Conservation (phyloP, 306 rosid genomes). For the Medicago ruthenica region DNA sequence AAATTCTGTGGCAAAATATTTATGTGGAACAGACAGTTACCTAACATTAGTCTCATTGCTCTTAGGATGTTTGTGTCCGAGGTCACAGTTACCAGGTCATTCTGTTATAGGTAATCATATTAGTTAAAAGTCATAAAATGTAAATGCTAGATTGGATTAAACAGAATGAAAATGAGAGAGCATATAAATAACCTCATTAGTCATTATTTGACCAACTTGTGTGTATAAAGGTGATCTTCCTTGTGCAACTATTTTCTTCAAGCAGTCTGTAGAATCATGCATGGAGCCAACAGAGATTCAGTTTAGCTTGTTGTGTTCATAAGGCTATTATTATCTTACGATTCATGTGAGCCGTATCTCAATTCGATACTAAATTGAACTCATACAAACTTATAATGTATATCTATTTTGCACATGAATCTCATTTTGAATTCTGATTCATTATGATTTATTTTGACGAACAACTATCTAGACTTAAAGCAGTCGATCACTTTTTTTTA, state of each 20-base stretch:
- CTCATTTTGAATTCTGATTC: neutral
- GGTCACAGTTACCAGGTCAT: slow-evolving; percentile 69
- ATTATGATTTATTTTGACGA: neutral
- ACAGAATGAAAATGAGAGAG: slow-evolving; percentile 15
- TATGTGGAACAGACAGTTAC: slow-evolving; percentile 42
- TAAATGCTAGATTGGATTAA: neutral
- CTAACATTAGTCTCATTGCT: slow-evolving; percentile 95
- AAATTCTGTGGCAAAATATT: neutral
- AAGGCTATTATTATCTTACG: neutral
- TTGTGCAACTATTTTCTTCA: slow-evolving; percentile 73
- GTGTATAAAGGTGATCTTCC: slow-evolving; percentile 80
- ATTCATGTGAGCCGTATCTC: neutral
- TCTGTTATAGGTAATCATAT: slow-evolving; percentile 53
- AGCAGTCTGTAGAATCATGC: slow-evolving; percentile 59
- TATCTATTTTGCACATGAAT: neutral
- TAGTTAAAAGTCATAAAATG: neutral
- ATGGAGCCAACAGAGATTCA: slow-evolving; percentile 26
- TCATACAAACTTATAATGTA: too few species aligned
- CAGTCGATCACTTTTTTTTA: neutral
- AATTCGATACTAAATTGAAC: neutral
- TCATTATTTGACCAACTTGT: slow-evolving; percentile 82
- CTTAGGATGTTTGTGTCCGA: slow-evolving; percentile 77
- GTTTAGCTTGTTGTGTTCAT: neutral
- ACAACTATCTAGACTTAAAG: neutral
- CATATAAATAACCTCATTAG: slow-evolving; percentile 65